Conservation (phyloP, 2,329 filamentous ascomycete species). For the Pseudogymnoascus sp. region DNA sequence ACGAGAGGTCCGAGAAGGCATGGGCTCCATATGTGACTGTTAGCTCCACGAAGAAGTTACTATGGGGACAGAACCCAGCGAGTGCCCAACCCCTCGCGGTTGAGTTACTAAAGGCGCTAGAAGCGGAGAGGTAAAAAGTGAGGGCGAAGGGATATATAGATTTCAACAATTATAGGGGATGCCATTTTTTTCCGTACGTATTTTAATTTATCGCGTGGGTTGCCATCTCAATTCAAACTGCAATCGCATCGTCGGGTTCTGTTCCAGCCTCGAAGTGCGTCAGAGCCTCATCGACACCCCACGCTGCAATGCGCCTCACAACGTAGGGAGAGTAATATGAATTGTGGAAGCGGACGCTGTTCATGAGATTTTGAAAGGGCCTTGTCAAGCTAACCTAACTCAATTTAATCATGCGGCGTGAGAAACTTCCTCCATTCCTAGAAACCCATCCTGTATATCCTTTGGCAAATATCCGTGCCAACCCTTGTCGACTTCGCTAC, state of each 20-base stretch:
- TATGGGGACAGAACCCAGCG: conserved; percentile 39
- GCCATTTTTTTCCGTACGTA: background rate
- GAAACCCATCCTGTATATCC: conserved; percentile 14
- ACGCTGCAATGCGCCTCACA: background rate
- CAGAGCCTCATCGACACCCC: background rate
- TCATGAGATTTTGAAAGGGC: background rate
- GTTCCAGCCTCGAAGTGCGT: background rate
- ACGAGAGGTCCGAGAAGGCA: conserved; percentile 46
- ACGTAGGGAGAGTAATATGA: background rate
- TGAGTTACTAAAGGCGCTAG: background rate
- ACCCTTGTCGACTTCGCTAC: conserved; percentile 15
- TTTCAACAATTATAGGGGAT: background rate
- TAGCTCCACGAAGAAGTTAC: conserved; percentile 28
- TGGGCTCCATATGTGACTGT: conserved; percentile 29
- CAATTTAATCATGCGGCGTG: background rate
- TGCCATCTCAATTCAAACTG: background rate
- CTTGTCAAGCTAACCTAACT: background rate
- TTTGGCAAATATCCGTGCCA: conserved; percentile 19
- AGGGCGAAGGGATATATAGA: background rate
- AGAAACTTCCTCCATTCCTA: background rate
- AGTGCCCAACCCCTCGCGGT: conserved; percentile 25
- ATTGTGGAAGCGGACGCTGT: background rate
- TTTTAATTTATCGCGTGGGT: background rate
- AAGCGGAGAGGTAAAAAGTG: background rate
- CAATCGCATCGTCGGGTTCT: background rate